Base-by-base conservation (phyloP, 2,329 filamentous ascomycete genomes). In the Truncatella angustata region DNA sequence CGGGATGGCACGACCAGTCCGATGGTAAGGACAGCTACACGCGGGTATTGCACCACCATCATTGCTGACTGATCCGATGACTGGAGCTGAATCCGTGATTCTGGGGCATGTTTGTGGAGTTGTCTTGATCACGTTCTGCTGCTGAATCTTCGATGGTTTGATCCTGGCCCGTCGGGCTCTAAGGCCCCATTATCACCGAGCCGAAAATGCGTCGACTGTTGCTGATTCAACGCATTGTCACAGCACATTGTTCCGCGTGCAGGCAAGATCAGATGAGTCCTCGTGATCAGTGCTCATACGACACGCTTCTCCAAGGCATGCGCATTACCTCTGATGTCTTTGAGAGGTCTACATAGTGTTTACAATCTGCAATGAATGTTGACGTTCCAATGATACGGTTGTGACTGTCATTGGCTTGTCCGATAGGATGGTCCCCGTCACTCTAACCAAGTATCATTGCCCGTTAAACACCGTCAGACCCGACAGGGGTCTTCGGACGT, bases 401-500 rank as follows among this genome's bases (percentile, higher is more conserved):
- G 43, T 16, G 26, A 3, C 16, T 46, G 20, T 35, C 28, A 46
- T 46, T 46, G 43, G 43, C 28, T 28, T n/a, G 14, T 12, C n/a
- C n/a, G n/a, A n/a, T n/a, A n/a, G n/a, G n/a, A n/a, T n/a, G n/a
- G n/a, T n/a, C n/a, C n/a, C n/a, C n/a, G n/a, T n/a, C n/a, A n/a
- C n/a, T n/a, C n/a, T n/a, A n/a, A n/a, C n/a, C n/a, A n/a, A n/a
- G n/a, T n/a, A n/a, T n/a, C n/a, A n/a, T n/a, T n/a, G n/a, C n/a
- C n/a, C n/a, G n/a, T n/a, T n/a, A n/a, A 40, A 40, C 18, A 18
- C 21, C 37, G 37, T 20, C 21, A 21, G 9, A 39, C n/a, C 12
- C 37, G 43, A 34, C 43, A 46, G 43, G 43, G 43, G 30, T 46
- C 3, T 16, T 46, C 43, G 43, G 43, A 46, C 16, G 23, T 35